Percentiles rank a stretch among this genome's conserved stretches.
Evolutionary conservation across 345 rosid genomes (phyloP).

Genomic region (Euphorbia lathyris): DNA sequence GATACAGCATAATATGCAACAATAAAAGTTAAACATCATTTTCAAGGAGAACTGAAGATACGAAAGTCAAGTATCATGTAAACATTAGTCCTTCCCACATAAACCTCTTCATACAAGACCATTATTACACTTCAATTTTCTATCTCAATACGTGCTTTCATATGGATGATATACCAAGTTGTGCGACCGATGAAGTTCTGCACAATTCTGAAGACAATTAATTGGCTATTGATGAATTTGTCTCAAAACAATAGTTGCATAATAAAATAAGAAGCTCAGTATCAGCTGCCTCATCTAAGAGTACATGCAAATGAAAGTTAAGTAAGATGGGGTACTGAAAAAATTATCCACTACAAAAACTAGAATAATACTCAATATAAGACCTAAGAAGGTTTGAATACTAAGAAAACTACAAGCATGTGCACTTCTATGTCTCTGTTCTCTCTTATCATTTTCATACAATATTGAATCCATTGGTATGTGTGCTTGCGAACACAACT

Average conservation of each 20-base stretch:
- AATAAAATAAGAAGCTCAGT: too few species aligned
- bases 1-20: neutral
- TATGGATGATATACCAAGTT: too few species aligned
- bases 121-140: too few species aligned
- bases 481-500: neutral
- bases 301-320: neutral
- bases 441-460: neutral
- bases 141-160: neutral
- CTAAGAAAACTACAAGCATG: neutral
- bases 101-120: neutral
- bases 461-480: neutral
- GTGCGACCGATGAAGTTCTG: too few species aligned
- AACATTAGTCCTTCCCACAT: neutral
- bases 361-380: neutral
- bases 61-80: neutral
- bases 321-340: neutral
- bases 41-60: neutral
- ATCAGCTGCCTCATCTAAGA: neutral
- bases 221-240: neutral
- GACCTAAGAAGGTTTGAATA: neutral
- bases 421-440: neutral
- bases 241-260: too few species aligned
- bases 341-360: neutral
- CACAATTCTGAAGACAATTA: neutral
- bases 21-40: neutral